Percentiles rank a stretch among this genome's conserved stretches.
Conservation (phyloP, 768 basidiomycete genomes). For the Hortiboletus campestris region DNA sequence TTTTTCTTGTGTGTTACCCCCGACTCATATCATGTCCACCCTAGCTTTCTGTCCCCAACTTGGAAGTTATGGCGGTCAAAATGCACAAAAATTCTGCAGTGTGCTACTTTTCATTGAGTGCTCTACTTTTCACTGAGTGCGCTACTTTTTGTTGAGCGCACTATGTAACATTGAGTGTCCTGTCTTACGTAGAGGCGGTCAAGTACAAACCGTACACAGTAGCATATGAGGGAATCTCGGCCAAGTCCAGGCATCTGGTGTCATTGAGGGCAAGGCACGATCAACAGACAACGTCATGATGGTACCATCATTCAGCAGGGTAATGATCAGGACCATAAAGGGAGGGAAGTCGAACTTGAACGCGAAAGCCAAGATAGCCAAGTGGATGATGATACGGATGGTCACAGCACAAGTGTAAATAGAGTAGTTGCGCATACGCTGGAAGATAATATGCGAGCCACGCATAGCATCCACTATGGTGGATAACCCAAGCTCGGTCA, state of each 20-base stretch:
- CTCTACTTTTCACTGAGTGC: too few relatives aligned
- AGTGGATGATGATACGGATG: constrained; percentile 98
- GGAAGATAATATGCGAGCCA: constrained; percentile 98
- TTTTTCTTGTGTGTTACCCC: neutral
- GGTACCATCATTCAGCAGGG: constrained; percentile 95
- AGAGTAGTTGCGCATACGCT: constrained; percentile 99
- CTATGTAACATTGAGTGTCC: too few relatives aligned
- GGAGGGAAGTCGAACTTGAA: constrained; percentile 99
- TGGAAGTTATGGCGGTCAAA: too few relatives aligned
- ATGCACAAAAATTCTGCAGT: too few relatives aligned
- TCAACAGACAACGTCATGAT: constrained; percentile 99
- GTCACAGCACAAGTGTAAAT: constrained; percentile 97
- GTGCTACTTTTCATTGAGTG: too few relatives aligned
- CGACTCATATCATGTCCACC: neutral
- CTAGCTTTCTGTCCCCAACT: constrained; percentile 60
- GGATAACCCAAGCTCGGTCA: constrained; percentile 97
- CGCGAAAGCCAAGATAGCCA: constrained; percentile 91
- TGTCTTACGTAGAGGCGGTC: constrained; percentile 81
- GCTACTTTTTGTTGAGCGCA: too few relatives aligned
- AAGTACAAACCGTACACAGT: constrained; percentile 95
- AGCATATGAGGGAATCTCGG: constrained; percentile 95
- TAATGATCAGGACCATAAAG: constrained; percentile 99
- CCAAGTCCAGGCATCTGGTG: constrained; percentile 93
- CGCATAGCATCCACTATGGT: constrained; percentile 99
- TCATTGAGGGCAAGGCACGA: constrained; percentile 89